Evolutionary conservation across 495 filamentous ascomycete genomes (phyloP), one percentile per base, ranked within the genome.

Genomic region (Aspergillus kassunensis): DNA sequence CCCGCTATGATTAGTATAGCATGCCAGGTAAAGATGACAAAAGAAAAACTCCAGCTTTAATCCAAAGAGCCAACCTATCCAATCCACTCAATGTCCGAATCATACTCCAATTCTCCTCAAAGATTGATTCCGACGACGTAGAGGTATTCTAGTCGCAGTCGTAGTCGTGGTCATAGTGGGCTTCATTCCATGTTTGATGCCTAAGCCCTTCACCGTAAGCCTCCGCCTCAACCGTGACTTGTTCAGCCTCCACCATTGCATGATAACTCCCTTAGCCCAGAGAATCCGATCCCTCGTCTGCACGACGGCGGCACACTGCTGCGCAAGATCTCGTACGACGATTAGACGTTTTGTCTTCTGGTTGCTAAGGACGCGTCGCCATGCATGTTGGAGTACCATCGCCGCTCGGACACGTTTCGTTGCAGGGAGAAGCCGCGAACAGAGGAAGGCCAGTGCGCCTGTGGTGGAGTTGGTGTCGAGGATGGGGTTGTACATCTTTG

Each of bases 401-500:
- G 76, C 76, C 3, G 78, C 79, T 13, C 70, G 67, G 25, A 58
- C 54, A 19, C 64, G 64, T 49, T 68, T 70, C 6, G 78, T 76
- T 21, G 78, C 70, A 1, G 75, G 71, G 12, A 87, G 74, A 4
- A 88, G 62, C 30, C 84, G 74, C 4, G 81, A 85, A 37, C 80
- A 83, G 7, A 88, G 76, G 63, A 85, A 85, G 9, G 81, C 73
- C 31, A 87, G 73, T 11, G 71, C 71, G 11, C 77, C 73, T 35
- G 84, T 60, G 0, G 78, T 80, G 55, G 80, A 80, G 51, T 78
- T 71, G 15, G 57, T 56, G 47, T 76, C 69, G 39, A 77, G 78
- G 33, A 78, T 58, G 27, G 61, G 0, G 62, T 46, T 21, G 8
- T 70, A n/a, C n/a, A n/a, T n/a, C n/a, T n/a, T n/a, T n/a, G n/a